A percentile compares a stretch with the other conserved stretches of the same genome.
Evolutionary conservation across 192 early-diverging fungal genomes (phyloP).

Genomic region (Cetraspora pellucida): DNA sequence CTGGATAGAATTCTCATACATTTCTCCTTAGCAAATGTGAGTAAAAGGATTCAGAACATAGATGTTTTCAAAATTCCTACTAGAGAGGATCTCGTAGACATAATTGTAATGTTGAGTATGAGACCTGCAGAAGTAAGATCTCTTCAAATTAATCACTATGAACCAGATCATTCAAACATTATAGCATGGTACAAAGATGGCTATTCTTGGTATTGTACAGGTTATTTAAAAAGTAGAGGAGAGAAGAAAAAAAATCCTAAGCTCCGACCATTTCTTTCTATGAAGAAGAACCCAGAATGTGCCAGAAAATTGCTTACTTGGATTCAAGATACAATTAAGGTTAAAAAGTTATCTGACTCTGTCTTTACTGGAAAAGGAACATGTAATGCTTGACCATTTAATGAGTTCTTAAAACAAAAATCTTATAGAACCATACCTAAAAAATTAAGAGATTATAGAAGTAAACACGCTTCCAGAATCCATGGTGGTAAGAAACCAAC

Average conservation of each 20-base stretch:
- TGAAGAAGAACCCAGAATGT: constrained; percentile 28
- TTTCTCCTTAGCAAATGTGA: background rate
- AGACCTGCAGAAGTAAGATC: constrained; percentile 24
- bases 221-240: constrained; percentile 26
- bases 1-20: background rate
- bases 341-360: too few relatives aligned
- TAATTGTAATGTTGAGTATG: constrained; percentile 27
- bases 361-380: too few relatives aligned
- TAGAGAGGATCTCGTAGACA: constrained; percentile 13
- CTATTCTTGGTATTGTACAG: too few relatives aligned
- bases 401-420: too few relatives aligned
- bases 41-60: constrained; percentile 21
- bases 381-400: too few relatives aligned
- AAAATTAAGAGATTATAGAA: too few relatives aligned
- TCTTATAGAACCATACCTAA: too few relatives aligned
- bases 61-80: constrained; percentile 2
- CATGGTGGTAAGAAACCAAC: too few relatives aligned
- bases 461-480: too few relatives aligned
- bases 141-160: constrained; percentile 22
- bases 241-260: constrained; percentile 20
- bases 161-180: constrained; percentile 16
- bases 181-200: constrained; percentile 21
- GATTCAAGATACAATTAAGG: too few relatives aligned
- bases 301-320: constrained; percentile 30
- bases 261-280: constrained; percentile 17